These are phyloP conservation scores for Monotropa hypopitys DNA, from an alignment of 179 eudicot species.

Conservation along the genomic window DNA sequence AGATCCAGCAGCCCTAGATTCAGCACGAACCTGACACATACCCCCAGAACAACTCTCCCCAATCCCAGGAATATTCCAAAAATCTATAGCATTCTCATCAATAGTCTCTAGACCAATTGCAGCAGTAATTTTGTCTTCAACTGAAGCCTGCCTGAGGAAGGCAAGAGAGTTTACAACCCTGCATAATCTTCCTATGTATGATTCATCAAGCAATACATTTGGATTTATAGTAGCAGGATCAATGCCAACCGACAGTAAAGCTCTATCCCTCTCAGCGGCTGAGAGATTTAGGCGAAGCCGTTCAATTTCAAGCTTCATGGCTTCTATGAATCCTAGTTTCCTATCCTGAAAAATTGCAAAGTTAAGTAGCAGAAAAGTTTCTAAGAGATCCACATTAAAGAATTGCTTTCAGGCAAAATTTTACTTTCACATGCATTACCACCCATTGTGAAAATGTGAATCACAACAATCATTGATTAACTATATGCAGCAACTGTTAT, in stretches of 20 bases:
- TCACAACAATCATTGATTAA: not conserved
- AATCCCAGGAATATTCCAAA: conserved; percentile 67
- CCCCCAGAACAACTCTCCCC: conserved; percentile 64
- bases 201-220: conserved; percentile 66
- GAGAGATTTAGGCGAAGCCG: conserved; percentile 67
- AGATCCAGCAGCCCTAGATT: conserved; percentile 22
- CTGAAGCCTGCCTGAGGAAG: conserved; percentile 62
- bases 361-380: not conserved
- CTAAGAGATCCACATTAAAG: not conserved
- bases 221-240: conserved; percentile 94
- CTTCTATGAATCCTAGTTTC: conserved; percentile 59
- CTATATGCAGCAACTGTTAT: not conserved
- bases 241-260: conserved; percentile 61
- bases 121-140: conserved; percentile 67
- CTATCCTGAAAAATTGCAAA: conserved; percentile 34
- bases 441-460: not conserved
- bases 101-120: conserved; percentile 57
- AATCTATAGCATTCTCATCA: conserved; percentile 43
- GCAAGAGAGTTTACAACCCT: conserved; percentile 63
- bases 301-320: conserved; percentile 87
- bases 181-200: conserved; percentile 50
- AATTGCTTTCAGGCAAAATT: not conserved
- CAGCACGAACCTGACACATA: conserved; percentile 75
- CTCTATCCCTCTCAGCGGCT: conserved; percentile 91
- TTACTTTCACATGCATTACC: not conserved